Base-by-base conservation (phyloP, 768 basidiomycete species). In the Epithele typhae region DNA sequence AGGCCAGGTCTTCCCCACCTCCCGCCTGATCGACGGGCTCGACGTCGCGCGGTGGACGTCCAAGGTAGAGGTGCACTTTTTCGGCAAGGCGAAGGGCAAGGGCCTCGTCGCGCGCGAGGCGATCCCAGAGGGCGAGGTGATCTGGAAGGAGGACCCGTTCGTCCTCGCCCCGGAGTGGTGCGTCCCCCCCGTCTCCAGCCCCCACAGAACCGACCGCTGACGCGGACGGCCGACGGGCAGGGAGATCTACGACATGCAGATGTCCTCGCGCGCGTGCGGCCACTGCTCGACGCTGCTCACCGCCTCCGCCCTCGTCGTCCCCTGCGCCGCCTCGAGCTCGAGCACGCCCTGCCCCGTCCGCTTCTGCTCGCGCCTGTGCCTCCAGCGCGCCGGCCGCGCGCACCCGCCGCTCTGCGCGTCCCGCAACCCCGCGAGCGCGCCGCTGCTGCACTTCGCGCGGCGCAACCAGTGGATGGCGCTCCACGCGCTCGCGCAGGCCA, bases 141-240 rank as follows among this genome's bases (percentile, higher is more conserved):
- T 95, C 15, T 93, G 92, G 89, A 84, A 81, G 48, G 91, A 94
- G 59, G 86, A 90, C 57, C 88, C 87, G 1, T 90, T 84, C 59
- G 64, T 84, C 37, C 65, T 89, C 18, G 84, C 86, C n/a, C 81
- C 87, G n/a, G 84, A 87, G 66, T 87, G 83, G 85, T 87, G 61
- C 23, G 22, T 25, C 14, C 44, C 32, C 4, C 25, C 44, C 24
- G 45, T 45, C 49, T 38, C 32, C n/a, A n/a, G n/a, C n/a, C n/a
- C n/a, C n/a, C n/a, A n/a, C n/a, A n/a, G n/a, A 41, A 10, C 5
- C 4, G 40, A 43, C 18, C 22, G 12, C 23, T 23, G 5, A 32
- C 7, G 15, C 25, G n/a, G n/a, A n/a, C n/a, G n/a, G n/a, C n/a
- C n/a, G n/a, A n/a, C n/a, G 21, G 23, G 35, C 59, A 92, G 90